Conservation (phyloP, 2,329 filamentous ascomycete species). For the Sclerotinia borealis region DNA sequence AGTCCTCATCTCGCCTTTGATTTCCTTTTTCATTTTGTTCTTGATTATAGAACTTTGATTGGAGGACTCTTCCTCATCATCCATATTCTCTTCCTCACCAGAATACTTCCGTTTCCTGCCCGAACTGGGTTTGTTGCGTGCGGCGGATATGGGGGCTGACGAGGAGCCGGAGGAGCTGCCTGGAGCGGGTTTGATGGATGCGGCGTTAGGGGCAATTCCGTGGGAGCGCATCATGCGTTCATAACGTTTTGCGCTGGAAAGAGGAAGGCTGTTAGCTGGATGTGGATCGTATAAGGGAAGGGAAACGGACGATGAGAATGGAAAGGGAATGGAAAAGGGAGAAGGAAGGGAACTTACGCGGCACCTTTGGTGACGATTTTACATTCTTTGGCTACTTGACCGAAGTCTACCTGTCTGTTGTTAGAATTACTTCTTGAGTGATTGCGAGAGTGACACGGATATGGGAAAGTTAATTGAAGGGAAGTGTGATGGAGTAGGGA, state of each 20-base stretch:
- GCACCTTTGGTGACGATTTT: constrained; percentile 59
- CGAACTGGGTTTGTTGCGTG: not conserved
- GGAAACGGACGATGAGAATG: not conserved
- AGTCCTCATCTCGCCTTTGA: not conserved
- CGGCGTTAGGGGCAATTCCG: constrained; percentile 37
- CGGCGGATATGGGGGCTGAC: not conserved
- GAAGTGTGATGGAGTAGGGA: not conserved
- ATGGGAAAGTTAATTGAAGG: not conserved
- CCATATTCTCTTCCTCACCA: constrained; percentile 16
- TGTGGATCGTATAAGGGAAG: too few relatives aligned
- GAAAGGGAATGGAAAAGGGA: not conserved
- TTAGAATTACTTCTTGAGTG: not conserved
- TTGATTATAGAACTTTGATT: constrained; percentile 15
- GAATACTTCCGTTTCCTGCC: constrained; percentile 26
- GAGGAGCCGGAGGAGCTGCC: constrained; percentile 14
- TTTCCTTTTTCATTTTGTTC: not conserved
- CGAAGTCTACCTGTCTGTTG: constrained; percentile 53
- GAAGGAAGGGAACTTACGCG: constrained; percentile 49
- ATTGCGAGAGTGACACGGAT: fast-evolving
- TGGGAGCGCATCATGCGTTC: constrained; percentile 59
- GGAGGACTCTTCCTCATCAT: constrained; percentile 21
- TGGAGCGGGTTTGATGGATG: constrained; percentile 22
- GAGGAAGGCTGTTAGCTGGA: not conserved
- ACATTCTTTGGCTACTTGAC: constrained; percentile 57
- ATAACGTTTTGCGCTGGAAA: constrained; percentile 57